Base-by-base conservation (phyloP, 345 rosid species). In the Cardamine resedifolia region DNA sequence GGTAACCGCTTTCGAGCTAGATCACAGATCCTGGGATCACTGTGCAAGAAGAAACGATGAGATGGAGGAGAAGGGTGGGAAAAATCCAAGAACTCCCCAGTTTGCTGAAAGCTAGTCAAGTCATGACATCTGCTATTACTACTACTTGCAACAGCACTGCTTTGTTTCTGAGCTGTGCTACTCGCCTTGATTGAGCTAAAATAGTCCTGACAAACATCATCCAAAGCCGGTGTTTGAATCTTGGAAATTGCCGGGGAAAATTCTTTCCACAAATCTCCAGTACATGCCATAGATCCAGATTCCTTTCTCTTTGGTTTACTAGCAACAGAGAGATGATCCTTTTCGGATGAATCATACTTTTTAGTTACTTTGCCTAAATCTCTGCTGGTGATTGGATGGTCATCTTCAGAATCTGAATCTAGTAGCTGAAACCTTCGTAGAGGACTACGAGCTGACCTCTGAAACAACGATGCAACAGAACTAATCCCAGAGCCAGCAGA, bases 171-270 rank as follows among this genome's bases (percentile, higher is more conserved):
- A 41, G 81, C 26, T 53, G 74, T 58, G 61, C 60, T 71, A 74
- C 63, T 81, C 58, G 71, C 30, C 78, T 83, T 80, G 52, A 66
- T 44, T 52, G 96, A 80, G 73, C 75, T 84, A 68, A 85, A 90
- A 80, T 91, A 90, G 73, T 95, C 97, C 64, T 86, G 68, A 66
- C 89, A 91, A 45, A 95, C 66, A 77, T 86, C 90, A 82, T 95
- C 97, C 41, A 90, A 72, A 72, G 84, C 93, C 60, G 97, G 96
- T 60, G 97, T 95, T 50, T 84, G 74, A 56, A 88, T 68, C 41
- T 67, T 77, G 67, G 76, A 77, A 71, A 65, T 72, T 66, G 81
- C 80, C 20, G 87, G 83, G 83, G 75, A 53, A 74, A 95, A 85
- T 68, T 85, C 82, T 79, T 81, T 83, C 96, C 96, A 88, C 34